Base-by-base conservation (phyloP, 148 eudicot genomes). In the Silene latifolia region DNA sequence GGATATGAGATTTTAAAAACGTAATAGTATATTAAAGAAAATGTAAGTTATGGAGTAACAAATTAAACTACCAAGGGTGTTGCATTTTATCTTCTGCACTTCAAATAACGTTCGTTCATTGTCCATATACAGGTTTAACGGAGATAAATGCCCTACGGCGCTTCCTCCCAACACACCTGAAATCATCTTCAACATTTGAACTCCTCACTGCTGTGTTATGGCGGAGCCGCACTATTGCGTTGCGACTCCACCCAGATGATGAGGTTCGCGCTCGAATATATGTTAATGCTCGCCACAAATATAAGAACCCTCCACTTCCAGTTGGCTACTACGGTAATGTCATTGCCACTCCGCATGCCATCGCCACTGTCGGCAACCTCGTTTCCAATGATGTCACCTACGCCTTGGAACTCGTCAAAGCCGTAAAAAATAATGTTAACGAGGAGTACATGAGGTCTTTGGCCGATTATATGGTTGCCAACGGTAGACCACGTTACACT, bases 361-460 rank as follows among this genome's bases (percentile, higher is more conserved):
- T 69, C 58, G 3, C 72, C 58, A 47, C 72, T 17, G 72, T 19
- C 9, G 27, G n/a, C 2, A 46, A 47, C n/a, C 72, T 69, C 32
- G 19, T 8, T 2, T 19, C 1, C 11, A 46, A 69, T 35, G n/a
- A 32, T 0, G 7, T 69, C 12, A 29, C 5, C 7, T 69, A 47
- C 35, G 72, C 72, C 58, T 21, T 69, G 32, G 58, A 47, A 14
- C 25, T 47, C n/a, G 35, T 69, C 10, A 69, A 23, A 23, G 24
- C 4, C 1, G 58, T 47, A 18, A 69, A 69, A 13, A 48, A 47
- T 6, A 47, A 21, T 4, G 58, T 69, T 32, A 20, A 69, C 11
- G 72, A 69, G 19, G 72, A 69, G 59, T 69, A 69, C 72, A 69
- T 69, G 72, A 69, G 24, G 58, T 69, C 72, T 57, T 47, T 69